Conservation (phyloP, 768 basidiomycete species). For the Phlegmacium glaucopus region DNA sequence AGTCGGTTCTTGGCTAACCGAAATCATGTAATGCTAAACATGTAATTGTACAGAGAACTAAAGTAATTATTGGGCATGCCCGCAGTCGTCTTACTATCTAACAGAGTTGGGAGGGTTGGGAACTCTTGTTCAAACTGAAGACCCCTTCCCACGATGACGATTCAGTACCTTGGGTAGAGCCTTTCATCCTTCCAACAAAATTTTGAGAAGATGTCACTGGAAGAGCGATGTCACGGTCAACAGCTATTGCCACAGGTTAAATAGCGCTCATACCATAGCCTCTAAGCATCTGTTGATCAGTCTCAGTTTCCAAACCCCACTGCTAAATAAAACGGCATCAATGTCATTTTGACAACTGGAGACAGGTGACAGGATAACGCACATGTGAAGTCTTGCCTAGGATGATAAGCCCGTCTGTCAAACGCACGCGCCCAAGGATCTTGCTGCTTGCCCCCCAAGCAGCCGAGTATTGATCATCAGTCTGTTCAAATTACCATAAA, state of each 20-base stretch:
- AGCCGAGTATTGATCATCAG: constrained; percentile 39
- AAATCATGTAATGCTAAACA: too few species aligned
- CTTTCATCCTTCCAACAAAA: constrained; percentile 47
- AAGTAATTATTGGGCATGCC: too few species aligned
- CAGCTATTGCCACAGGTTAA: constrained; percentile 2
- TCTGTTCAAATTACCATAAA: constrained; percentile 27
- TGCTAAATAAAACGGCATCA: background rate
- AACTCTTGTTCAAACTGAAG: constrained; percentile 47
- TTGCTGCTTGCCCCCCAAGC: constrained; percentile 54
- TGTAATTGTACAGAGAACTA: background rate
- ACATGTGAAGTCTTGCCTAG: constrained; percentile 26
- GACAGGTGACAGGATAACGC: constrained; percentile 1
- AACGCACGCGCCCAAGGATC: constrained; percentile 54
- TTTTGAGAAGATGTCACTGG: constrained; percentile 49
- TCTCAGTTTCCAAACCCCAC: background rate
- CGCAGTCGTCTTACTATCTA: too few species aligned
- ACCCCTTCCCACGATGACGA: constrained; percentile 44
- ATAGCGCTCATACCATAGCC: constrained; percentile 40
- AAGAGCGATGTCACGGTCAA: background rate
- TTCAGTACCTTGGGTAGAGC: constrained; percentile 24
- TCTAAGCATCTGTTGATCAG: constrained; percentile 30
- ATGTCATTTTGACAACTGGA: background rate
- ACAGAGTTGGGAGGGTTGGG: background rate
- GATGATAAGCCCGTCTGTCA: constrained; percentile 57
- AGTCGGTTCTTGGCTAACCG: constrained; percentile 1